Evolutionary conservation across 2,329 filamentous ascomycete genomes (phyloP), one percentile per base, ranked within the genome.

Genomic region (Trichoderma sp.): DNA sequence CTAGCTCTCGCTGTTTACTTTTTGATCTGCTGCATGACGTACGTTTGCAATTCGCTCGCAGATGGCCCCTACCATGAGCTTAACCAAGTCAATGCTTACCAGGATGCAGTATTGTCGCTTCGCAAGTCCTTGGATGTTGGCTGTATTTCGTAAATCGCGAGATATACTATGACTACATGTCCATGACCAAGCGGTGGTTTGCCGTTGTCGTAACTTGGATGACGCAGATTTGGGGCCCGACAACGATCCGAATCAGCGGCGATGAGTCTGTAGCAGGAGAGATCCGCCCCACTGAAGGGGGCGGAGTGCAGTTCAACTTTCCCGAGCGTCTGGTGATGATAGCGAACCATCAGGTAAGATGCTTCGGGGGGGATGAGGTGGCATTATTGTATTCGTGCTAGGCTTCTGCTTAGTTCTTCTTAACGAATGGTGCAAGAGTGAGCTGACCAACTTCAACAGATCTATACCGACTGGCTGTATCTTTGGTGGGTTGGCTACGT

Each of bases 401-500:
- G 17, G 8, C 12, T 35, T 25, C 17, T 15, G 19, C 22, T 15
- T 6, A 8, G 2, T 9, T 8, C n/a, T n/a, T 39, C 15, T 15
- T 10, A 13, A 6, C 9, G 2, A 29, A 5, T 12, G 22, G 27
- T 32, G 19, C 32, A 29, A 45, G 10, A 29, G n/a, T 61, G 53
- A 34, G 48, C 64, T 67, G 29, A 67, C 54, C 6, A 9, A 2
- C 15, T 12, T 19, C 6, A 12, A 29, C 71, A 86, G 86, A 89
- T 96, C 63, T 96, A 97, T 76, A 94, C 92, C 9, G 92, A 97
- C 79, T 97, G 92, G 93, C 80, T 96, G 9, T 97, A 97, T 76
- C 86, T 97, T 8, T 97, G 93, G 93, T 97, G 93, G 93, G 89
- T 93, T 29, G 92, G 89, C n/a, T 97, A 97, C 74, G 92, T 91